These are phyloP conservation scores for Populus simonii DNA, from an alignment of 345 rosid species.

Conservation along the genomic window DNA sequence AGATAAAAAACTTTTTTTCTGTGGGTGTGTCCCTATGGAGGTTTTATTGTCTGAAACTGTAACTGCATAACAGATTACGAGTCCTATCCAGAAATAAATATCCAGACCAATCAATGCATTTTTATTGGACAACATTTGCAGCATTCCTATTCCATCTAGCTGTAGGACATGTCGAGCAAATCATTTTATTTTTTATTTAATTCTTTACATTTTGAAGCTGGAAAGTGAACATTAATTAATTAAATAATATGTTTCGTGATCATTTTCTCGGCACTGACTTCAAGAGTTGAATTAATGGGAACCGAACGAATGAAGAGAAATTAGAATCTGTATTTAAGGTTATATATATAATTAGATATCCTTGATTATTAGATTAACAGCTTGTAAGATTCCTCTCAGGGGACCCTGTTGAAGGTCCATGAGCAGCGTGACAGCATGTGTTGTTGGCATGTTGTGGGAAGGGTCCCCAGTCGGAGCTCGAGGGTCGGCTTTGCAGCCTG, in stretches of 20 bases:
- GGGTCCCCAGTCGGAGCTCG: conserved; percentile 11
- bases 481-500: neutral
- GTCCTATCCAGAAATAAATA: too few species aligned
- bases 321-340: neutral
- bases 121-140: too few species aligned
- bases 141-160: too few species aligned
- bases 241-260: neutral
- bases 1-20: too few species aligned
- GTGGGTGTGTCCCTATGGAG: too few species aligned
- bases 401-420: conserved; percentile 18
- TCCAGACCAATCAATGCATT: too few species aligned
- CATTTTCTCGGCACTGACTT: neutral
- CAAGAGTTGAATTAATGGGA: neutral
- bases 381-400: conserved; percentile 15
- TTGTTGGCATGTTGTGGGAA: conserved; percentile 20
- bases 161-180: too few species aligned
- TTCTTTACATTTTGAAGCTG: neutral
- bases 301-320: neutral
- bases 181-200: neutral
- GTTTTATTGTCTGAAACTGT: too few species aligned
- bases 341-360: neutral
- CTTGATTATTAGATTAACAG: neutral
- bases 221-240: neutral
- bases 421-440: conserved; percentile 13
- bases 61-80: too few species aligned